Percentiles rank a stretch among this genome's conserved stretches.
Evolutionary conservation across 2,329 filamentous ascomycete genomes (phyloP).

Genomic region (Trichophyton equinum): DNA sequence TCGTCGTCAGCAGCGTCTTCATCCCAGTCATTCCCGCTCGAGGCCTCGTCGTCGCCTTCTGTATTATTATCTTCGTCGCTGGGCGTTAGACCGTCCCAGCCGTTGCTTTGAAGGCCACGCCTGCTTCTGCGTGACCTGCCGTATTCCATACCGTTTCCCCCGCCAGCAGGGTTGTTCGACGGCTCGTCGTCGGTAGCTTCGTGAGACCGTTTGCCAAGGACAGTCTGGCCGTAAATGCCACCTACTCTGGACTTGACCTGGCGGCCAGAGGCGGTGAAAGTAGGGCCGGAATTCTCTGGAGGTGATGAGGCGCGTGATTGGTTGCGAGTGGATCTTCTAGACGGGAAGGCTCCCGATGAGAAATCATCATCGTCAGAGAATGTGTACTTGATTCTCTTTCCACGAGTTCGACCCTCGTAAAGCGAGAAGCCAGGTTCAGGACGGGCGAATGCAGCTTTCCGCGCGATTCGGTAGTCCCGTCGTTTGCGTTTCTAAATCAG

Average conservation of each 20-base stretch:
- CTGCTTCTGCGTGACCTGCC: slow-evolving; percentile 32
- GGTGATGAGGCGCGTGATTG: slow-evolving; percentile 58
- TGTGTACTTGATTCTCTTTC: slow-evolving; percentile 93
- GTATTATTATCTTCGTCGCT: slow-evolving; percentile 38
- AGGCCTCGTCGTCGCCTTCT: slow-evolving; percentile 51
- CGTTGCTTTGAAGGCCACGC: neutral
- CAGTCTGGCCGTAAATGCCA: slow-evolving; percentile 42
- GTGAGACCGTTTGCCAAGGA: slow-evolving; percentile 44
- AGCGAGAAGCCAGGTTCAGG: slow-evolving; percentile 82
- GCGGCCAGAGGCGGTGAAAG: slow-evolving; percentile 71
- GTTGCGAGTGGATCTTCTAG: slow-evolving; percentile 52
- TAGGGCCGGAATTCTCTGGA: slow-evolving; percentile 51
- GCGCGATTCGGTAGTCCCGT: slow-evolving; percentile 76
- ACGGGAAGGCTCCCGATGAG: slow-evolving; percentile 50
- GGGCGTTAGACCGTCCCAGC: neutral
- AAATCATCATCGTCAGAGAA: slow-evolving; percentile 79
- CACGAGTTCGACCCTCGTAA: slow-evolving; percentile 90
- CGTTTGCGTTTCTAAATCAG: slow-evolving; percentile 66
- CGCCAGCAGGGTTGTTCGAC: slow-evolving; percentile 29
- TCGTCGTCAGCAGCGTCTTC: slow-evolving; percentile 53
- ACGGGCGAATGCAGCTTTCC: slow-evolving; percentile 75
- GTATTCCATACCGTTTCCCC: slow-evolving; percentile 30
- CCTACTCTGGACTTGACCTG: slow-evolving; percentile 52
- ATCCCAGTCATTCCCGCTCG: slow-evolving; percentile 54
- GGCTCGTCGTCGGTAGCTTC: slow-evolving; percentile 33